phyloP scores from a whole-genome alignment of 805 yeast species.

The Pichia cephalocereana region DNA sequence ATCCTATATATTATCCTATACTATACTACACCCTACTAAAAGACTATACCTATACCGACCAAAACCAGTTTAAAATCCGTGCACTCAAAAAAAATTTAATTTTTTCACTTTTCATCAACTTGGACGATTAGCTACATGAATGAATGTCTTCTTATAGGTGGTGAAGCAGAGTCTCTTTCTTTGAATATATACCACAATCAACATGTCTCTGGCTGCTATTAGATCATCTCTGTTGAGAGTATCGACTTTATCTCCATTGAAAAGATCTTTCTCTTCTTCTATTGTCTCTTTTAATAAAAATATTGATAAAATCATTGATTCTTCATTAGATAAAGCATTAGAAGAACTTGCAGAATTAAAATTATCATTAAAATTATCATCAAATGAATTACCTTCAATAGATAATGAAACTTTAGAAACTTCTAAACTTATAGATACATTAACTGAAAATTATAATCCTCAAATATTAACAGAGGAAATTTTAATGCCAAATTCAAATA shows the following conservation, averaged over 20 bases:
- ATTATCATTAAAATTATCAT: conserved; percentile 3
- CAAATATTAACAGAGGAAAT: conserved; percentile 27
- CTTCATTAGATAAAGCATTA: conserved; percentile 15
- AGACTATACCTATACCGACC: too few relatives aligned
- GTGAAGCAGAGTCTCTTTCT: too few relatives aligned
- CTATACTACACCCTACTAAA: neutral
- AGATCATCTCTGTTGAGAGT: too few relatives aligned
- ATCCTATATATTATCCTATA: neutral
- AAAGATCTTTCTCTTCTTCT: too few relatives aligned
- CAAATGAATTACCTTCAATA: conserved; percentile 7
- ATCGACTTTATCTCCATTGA: too few relatives aligned
- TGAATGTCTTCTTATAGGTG: too few relatives aligned
- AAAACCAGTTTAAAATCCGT: too few relatives aligned
- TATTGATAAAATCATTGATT: neutral
- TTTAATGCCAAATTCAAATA: conserved; percentile 26
- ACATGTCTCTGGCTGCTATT: too few relatives aligned
- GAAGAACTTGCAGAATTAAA: conserved; percentile 22
- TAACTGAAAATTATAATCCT: conserved; percentile 27
- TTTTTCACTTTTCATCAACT: too few relatives aligned
- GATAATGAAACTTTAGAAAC: conserved; percentile 14
- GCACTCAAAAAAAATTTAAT: too few relatives aligned
- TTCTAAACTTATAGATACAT: conserved; percentile 19
- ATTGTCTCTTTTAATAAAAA: neutral
- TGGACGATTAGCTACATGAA: too few relatives aligned
- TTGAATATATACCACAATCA: too few relatives aligned